Conservation (phyloP, 2,329 filamentous ascomycete species). For the Xylaria polymorpha region DNA sequence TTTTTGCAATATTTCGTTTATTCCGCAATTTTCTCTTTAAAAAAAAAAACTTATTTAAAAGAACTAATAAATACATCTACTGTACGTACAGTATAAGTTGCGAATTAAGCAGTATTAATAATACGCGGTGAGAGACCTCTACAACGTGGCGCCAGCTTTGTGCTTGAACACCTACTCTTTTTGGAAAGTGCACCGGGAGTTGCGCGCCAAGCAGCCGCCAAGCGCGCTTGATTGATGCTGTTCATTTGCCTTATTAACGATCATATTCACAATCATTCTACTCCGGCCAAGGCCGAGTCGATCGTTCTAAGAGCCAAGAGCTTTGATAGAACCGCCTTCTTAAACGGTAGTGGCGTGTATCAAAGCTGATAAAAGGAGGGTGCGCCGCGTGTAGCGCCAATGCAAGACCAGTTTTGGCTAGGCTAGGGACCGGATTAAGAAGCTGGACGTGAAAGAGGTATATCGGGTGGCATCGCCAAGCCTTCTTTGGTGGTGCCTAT, state of each 20-base stretch:
- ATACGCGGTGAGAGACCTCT: not conserved
- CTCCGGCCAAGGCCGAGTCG: slow-evolving; percentile 3
- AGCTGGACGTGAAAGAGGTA: slow-evolving; percentile 25
- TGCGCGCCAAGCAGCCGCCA: slow-evolving; percentile 28
- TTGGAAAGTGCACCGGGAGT: slow-evolving; percentile 14
- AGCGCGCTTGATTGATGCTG: slow-evolving; percentile 5
- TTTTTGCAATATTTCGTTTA: too few relatives aligned
- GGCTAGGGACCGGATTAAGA: slow-evolving; percentile 29
- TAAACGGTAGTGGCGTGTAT: slow-evolving; percentile 29
- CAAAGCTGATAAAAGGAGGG: slow-evolving; percentile 9
- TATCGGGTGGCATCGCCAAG: slow-evolving; percentile 35
- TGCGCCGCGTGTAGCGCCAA: slow-evolving; percentile 17
- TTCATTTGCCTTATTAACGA: slow-evolving; percentile 5
- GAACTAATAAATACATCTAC: too few relatives aligned
- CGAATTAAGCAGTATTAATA: not conserved
- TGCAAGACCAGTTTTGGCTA: slow-evolving; percentile 8
- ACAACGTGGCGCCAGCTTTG: not conserved
- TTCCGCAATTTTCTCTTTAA: too few relatives aligned
- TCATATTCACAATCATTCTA: not conserved
- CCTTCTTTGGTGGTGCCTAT: slow-evolving; percentile 30
- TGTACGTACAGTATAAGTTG: too few relatives aligned
- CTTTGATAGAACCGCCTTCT: slow-evolving; percentile 23
- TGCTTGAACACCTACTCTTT: slow-evolving; percentile 21
- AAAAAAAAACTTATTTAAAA: too few relatives aligned
- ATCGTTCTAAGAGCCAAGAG: slow-evolving; percentile 29